Evolutionary conservation across 2,329 filamentous ascomycete genomes (phyloP).

Genomic region (Harringtonia aguacate): DNA sequence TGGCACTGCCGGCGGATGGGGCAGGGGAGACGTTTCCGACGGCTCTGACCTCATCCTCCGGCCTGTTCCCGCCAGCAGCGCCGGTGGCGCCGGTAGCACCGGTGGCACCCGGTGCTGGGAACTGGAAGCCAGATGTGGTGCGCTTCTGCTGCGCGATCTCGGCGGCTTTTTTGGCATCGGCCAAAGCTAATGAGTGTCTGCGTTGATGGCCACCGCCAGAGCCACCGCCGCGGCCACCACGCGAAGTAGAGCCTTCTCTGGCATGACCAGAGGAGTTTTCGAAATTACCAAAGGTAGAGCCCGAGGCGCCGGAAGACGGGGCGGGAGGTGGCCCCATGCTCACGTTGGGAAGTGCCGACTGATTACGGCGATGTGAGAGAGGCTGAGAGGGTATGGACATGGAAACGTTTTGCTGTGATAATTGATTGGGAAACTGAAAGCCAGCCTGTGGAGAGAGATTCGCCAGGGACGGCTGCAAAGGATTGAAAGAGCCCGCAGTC

Average conservation of each 20-base stretch:
- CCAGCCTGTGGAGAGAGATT: slow-evolving; percentile 69
- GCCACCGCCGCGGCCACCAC: slow-evolving; percentile 35
- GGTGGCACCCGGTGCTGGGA: slow-evolving; percentile 65
- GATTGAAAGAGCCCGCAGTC: slow-evolving; percentile 61
- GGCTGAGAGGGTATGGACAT: slow-evolving; percentile 71
- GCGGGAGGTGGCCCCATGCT: slow-evolving; percentile 81
- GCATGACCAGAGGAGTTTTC: slow-evolving; percentile 48
- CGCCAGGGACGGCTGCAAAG: slow-evolving; percentile 68
- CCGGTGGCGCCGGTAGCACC: slow-evolving; percentile 44
- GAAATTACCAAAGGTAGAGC: slow-evolving; percentile 68
- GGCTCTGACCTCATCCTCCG: slow-evolving; percentile 38
- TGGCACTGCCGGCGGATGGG: slow-evolving; percentile 14
- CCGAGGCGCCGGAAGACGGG: slow-evolving; percentile 82
- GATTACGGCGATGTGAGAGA: slow-evolving; percentile 88
- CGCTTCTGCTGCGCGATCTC: slow-evolving; percentile 95
- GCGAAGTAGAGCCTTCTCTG: slow-evolving; percentile 54
- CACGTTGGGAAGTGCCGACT: slow-evolving; percentile 91
- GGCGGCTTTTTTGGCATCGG: slow-evolving; percentile 95
- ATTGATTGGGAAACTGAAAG: slow-evolving; percentile 81
- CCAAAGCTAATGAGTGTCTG: slow-evolving; percentile 86
- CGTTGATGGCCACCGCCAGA: slow-evolving; percentile 75
- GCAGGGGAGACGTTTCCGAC: slow-evolving; percentile 19
- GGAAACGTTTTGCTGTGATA: slow-evolving; percentile 60
- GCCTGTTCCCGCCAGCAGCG: slow-evolving; percentile 46
- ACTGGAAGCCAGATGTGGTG: slow-evolving; percentile 89